phyloP scores from a whole-genome alignment of 345 rosid species.

The thale cress (Arabidopsis thaliana) region TAIR10.1 NC_003076.8:22114501-22115000 shows the following conservation, averaged over 20 bases:
- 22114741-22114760: neutral
- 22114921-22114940: slow-evolving; percentile 55
- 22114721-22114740: slow-evolving; percentile 50
- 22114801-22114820: slow-evolving; percentile 47
- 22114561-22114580: slow-evolving; percentile 49
- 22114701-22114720: slow-evolving; percentile 49
- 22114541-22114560: slow-evolving; percentile 38
- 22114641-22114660: slow-evolving; percentile 31
- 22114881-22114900: slow-evolving; percentile 52
- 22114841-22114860: slow-evolving; percentile 52
- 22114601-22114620: slow-evolving; percentile 9
- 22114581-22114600: slow-evolving; percentile 36
- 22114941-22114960: slow-evolving; percentile 72
- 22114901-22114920: slow-evolving; percentile 52
- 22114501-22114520: slow-evolving; percentile 10
- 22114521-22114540: neutral
- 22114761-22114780: neutral
- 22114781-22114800: neutral
- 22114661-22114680: slow-evolving; percentile 46
- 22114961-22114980: slow-evolving; percentile 37
- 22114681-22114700: slow-evolving; percentile 42
- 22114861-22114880: slow-evolving; percentile 30
- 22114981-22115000: slow-evolving; percentile 36
- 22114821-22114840: slow-evolving; percentile 50
- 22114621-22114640: slow-evolving; percentile 29